phyloP scores from a whole-genome alignment of 176 grass and related monocot species.

The Miscanthus lutarioriparius region DNA sequence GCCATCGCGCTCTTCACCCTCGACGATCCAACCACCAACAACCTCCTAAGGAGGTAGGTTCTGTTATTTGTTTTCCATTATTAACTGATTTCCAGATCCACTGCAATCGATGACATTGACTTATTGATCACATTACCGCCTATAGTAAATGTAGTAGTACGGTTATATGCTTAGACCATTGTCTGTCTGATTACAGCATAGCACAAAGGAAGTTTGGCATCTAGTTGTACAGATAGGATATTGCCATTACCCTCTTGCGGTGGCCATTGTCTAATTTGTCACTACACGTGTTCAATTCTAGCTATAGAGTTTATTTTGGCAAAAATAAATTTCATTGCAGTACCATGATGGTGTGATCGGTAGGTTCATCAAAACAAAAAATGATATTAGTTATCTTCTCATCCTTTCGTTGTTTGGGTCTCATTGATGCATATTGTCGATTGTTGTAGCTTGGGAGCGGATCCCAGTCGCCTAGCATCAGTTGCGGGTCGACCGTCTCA shows the following conservation, averaged over 20 bases:
- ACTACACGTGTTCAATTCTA: not conserved
- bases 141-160: not conserved
- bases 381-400: not conserved
- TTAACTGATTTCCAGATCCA: not conserved
- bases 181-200: not conserved
- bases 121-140: not conserved
- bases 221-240: not conserved
- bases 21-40: slow-evolving; percentile 70
- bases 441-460: slow-evolving; percentile 67
- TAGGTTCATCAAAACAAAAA: not conserved
- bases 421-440: slow-evolving; percentile 1
- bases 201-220: not conserved
- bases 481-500: slow-evolving; percentile 69
- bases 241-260: too few species aligned
- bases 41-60: slow-evolving; percentile 71
- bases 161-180: not conserved
- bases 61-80: not conserved
- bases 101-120: not conserved
- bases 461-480: slow-evolving; percentile 63
- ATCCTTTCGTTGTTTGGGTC: not conserved
- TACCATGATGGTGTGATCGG: not conserved
- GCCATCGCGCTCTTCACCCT: slow-evolving; percentile 71
- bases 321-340: not conserved
- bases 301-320: not conserved
- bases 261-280: not conserved